Evolutionary conservation across 495 filamentous ascomycete genomes (phyloP).

Genomic region (Aspergillus sparsus): DNA sequence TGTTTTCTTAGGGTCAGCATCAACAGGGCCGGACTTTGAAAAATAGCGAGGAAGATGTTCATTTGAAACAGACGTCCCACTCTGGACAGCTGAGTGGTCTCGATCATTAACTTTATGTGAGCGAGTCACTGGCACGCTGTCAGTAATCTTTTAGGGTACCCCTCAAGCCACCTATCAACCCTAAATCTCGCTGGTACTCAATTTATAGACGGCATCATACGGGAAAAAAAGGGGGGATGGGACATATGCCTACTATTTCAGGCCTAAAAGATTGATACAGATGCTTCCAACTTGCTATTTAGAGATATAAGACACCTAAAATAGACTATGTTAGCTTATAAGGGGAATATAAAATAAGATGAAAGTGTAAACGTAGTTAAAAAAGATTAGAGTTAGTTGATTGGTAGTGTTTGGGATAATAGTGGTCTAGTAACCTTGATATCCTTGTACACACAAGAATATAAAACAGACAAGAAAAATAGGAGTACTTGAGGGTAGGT

Average conservation of each 20-base stretch:
- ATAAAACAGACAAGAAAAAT: too few species aligned
- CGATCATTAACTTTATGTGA: conserved; percentile 91
- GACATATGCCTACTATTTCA: background rate
- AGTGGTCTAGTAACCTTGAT: too few species aligned
- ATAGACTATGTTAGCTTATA: background rate
- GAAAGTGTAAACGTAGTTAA: too few species aligned
- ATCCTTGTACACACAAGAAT: too few species aligned
- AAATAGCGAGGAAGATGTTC: conserved; percentile 88
- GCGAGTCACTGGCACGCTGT: conserved; percentile 71
- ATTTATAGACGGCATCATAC: background rate
- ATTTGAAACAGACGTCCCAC: conserved; percentile 62
- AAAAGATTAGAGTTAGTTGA: too few species aligned
- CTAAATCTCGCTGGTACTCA: too few species aligned
- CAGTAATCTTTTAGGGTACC: background rate
- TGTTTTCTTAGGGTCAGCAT: conserved; percentile 83
- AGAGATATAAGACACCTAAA: background rate
- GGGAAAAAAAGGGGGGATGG: background rate
- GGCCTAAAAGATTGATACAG: background rate
- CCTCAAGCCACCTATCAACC: background rate
- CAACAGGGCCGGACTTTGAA: conserved; percentile 79
- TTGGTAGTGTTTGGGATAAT: too few species aligned
- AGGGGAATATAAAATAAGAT: too few species aligned
- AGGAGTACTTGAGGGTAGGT: too few species aligned
- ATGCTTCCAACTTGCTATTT: background rate
- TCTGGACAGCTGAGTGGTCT: conserved; percentile 70